Conservation (phyloP, 2,329 filamentous ascomycete genomes). For the Pseudogymnoascus destructans region DNA sequence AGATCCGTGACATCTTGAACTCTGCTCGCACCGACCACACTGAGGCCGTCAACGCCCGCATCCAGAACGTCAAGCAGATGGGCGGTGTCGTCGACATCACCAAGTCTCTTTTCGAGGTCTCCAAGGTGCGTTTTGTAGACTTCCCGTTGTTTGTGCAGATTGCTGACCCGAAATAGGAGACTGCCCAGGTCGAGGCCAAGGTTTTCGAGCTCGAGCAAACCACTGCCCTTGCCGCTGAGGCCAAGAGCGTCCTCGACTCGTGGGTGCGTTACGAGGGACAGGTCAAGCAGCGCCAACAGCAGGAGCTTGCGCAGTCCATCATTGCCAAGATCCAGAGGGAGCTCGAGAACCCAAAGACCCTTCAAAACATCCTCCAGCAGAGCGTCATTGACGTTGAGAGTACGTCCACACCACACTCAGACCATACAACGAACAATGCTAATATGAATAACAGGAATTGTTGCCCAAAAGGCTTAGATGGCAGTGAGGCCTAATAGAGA, state of each 20-base stretch:
- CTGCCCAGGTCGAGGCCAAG: conserved; percentile 87
- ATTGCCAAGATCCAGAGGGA: conserved; percentile 99
- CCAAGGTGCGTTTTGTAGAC: conserved; percentile 55
- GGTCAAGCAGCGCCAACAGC: conserved; percentile 98
- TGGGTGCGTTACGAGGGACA: conserved; percentile 98
- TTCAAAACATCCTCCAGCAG: conserved; percentile 97
- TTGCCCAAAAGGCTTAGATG: conserved; percentile 9
- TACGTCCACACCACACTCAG: conserved; percentile 33
- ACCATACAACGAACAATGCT: not conserved
- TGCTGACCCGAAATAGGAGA: conserved; percentile 43
- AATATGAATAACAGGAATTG: conserved; percentile 8
- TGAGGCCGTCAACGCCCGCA: conserved; percentile 85
- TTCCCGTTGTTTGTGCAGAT: not conserved
- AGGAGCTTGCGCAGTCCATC: conserved; percentile 80
- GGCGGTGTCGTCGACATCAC: conserved; percentile 89
- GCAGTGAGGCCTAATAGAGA: not conserved
- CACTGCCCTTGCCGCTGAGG: conserved; percentile 82
- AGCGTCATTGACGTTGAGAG: conserved; percentile 93
- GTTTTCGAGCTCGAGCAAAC: conserved; percentile 95
- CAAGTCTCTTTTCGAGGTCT: conserved; percentile 93
- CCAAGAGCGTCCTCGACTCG: conserved; percentile 89
- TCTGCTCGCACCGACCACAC: conserved; percentile 89
- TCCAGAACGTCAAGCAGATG: conserved; percentile 90
- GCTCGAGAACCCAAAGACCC: conserved; percentile 90
- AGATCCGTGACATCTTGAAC: conserved; percentile 93